Conservation (phyloP, 805 yeast genomes). For the Teunomyces cretensis region DNA sequence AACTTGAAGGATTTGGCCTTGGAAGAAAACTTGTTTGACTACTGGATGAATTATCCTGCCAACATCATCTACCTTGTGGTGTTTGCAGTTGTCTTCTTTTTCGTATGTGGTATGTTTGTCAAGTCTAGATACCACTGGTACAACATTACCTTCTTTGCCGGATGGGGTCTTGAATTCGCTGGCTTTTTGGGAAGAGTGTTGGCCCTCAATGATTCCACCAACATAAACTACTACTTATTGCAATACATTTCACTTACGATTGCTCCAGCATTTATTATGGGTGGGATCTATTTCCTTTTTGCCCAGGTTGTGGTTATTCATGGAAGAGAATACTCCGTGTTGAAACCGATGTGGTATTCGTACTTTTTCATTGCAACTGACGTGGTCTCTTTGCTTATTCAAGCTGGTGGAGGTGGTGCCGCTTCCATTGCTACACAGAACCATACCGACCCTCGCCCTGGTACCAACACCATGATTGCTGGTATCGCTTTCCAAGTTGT, state of each 20-base stretch:
- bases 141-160: constrained; percentile 36
- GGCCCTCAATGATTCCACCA: constrained; percentile 23
- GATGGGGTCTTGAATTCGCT: constrained; percentile 33
- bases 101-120: constrained; percentile 24
- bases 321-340: constrained; percentile 36
- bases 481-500: constrained; percentile 39
- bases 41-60: constrained; percentile 25
- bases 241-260: constrained; percentile 38
- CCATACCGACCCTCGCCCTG: constrained; percentile 25
- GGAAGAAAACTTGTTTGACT: constrained; percentile 29
- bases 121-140: constrained; percentile 41
- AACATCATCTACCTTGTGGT: constrained; percentile 32
- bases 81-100: constrained; percentile 24
- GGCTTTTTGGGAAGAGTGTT: constrained; percentile 41
- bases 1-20: constrained; percentile 28
- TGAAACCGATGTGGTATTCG: constrained; percentile 45
- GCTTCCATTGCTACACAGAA: constrained; percentile 28
- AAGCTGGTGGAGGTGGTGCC: constrained; percentile 42
- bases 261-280: constrained; percentile 46
- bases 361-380: constrained; percentile 40
- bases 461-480: constrained; percentile 37
- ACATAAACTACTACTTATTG: constrained; percentile 22
- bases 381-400: constrained; percentile 36
- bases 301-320: constrained; percentile 41
- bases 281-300: constrained; percentile 39